Conservation (phyloP, 805 yeast species). For the Cyberlindnera misumaiensis region DNA sequence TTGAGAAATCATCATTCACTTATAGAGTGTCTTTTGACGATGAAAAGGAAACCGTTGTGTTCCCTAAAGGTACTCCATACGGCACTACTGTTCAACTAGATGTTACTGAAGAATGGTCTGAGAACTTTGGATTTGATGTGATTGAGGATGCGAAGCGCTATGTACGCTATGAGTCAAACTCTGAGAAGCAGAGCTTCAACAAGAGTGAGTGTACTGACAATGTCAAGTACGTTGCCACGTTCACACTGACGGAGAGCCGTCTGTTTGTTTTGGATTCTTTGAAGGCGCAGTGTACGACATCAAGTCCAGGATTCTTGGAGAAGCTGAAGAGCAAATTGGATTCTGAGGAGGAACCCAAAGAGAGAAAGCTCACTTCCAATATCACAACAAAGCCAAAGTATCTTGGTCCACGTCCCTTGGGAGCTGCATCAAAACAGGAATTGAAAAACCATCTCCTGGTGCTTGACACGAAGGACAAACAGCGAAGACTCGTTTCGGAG, state of each 20-base stretch:
- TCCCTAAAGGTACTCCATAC: constrained; percentile 39
- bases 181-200: constrained; percentile 24
- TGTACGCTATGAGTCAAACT: constrained; percentile 17
- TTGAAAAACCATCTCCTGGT: constrained; percentile 42
- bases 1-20: constrained; percentile 47
- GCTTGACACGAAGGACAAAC: constrained; percentile 50
- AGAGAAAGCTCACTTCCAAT: constrained; percentile 18
- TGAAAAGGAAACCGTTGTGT: constrained; percentile 30
- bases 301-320: constrained; percentile 13
- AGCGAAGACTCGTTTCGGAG: constrained; percentile 47
- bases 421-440: constrained; percentile 38
- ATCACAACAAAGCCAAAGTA: constrained; percentile 27
- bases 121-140: constrained; percentile 30
- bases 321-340: constrained; percentile 7
- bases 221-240: constrained; percentile 32
- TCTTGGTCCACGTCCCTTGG: constrained; percentile 41
- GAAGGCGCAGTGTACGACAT: constrained; percentile 35
- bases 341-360: constrained; percentile 11
- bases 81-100: constrained; percentile 30
- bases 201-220: constrained; percentile 32
- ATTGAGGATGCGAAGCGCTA: constrained; percentile 24
- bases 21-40: constrained; percentile 33
- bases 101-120: constrained; percentile 28
- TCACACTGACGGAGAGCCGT: constrained; percentile 42
- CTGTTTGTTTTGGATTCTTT: constrained; percentile 40